phyloP scores from a whole-genome alignment of 2,329 filamentous ascomycete species.

The Phyllosticta citriasiana region DNA sequence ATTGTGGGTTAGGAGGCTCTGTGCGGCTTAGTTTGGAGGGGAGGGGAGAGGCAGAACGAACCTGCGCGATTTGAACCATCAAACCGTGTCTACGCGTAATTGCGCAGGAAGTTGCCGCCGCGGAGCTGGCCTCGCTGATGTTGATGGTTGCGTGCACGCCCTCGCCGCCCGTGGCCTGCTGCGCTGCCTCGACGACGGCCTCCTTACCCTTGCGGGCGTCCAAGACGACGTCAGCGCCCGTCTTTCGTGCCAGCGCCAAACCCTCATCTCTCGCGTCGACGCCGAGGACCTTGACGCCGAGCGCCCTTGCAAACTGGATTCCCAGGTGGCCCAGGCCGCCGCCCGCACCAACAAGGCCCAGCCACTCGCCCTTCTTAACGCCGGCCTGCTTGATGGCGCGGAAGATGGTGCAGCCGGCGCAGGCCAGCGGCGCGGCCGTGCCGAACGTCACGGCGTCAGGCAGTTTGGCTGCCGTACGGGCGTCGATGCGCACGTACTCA shows the following conservation, averaged over 20 bases:
- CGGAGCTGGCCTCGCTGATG: constrained; percentile 41
- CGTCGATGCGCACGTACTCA: constrained; percentile 45
- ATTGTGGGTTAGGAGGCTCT: not conserved
- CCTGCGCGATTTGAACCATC: constrained; percentile 50
- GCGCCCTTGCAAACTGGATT: constrained; percentile 40
- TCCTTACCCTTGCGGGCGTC: constrained; percentile 43
- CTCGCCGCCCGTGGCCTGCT: constrained; percentile 36
- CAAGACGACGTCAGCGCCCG: constrained; percentile 43
- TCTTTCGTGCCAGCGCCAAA: constrained; percentile 36
- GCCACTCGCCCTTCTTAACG: constrained; percentile 30
- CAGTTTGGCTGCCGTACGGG: constrained; percentile 35
- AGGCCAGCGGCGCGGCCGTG: constrained; percentile 47
- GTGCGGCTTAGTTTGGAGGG: not conserved
- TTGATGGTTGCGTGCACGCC: constrained; percentile 46
- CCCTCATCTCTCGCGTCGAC: constrained; percentile 47
- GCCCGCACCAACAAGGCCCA: constrained; percentile 26
- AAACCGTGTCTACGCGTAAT: constrained; percentile 51
- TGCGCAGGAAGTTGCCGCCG: constrained; percentile 43
- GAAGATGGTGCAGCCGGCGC: constrained; percentile 45
- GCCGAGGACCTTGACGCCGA: constrained; percentile 43
- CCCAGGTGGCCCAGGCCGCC: constrained; percentile 28
- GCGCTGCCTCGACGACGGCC: constrained; percentile 38
- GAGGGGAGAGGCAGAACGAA: constrained; percentile 14
- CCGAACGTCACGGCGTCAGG: constrained; percentile 41
- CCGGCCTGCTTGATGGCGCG: constrained; percentile 35